A percentile compares a stretch with the other conserved stretches of the same genome.
These are phyloP conservation scores for Crithidia brevicula DNA, from an alignment of 208 protist genomes.

Conservation along the genomic window DNA sequence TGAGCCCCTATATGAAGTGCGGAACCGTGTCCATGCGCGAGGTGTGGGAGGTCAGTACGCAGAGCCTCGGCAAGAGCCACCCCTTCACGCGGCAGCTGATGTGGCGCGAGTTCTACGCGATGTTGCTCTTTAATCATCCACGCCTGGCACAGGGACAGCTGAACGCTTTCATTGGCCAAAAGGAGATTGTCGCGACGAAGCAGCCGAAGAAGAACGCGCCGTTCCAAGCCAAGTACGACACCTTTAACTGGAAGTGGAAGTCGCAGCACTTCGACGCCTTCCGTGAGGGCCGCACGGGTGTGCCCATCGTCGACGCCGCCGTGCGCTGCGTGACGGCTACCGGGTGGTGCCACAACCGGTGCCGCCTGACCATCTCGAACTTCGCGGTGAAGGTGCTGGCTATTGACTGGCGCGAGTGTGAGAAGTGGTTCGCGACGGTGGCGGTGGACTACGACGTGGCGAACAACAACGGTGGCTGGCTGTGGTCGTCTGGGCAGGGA, in stretches of 20 bases:
- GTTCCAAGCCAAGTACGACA: constrained; percentile 60
- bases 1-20: constrained; percentile 84
- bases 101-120: constrained; percentile 83
- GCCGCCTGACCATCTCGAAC: constrained; percentile 80
- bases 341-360: constrained; percentile 84
- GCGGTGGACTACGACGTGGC: constrained; percentile 90
- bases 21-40: constrained; percentile 75
- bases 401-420: constrained; percentile 92
- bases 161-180: constrained; percentile 31
- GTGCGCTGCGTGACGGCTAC: constrained; percentile 89
- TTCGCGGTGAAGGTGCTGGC: constrained; percentile 89
- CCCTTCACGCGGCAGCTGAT: constrained; percentile 64
- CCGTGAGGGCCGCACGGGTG: constrained; percentile 81
- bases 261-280: constrained; percentile 67
- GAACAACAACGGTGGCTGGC: constrained; percentile 89
- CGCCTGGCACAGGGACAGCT: constrained; percentile 64
- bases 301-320: constrained; percentile 93
- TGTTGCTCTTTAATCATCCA: constrained; percentile 61
- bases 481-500: constrained; percentile 75
- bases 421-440: constrained; percentile 84
- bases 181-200: constrained; percentile 14
- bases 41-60: constrained; percentile 44
- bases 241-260: constrained; percentile 67
- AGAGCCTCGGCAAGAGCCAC: constrained; percentile 44
- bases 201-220: constrained; percentile 52